phyloP scores from a whole-genome alignment of 169 alveolate genomes.

The Plasmodium adleri region DNA sequence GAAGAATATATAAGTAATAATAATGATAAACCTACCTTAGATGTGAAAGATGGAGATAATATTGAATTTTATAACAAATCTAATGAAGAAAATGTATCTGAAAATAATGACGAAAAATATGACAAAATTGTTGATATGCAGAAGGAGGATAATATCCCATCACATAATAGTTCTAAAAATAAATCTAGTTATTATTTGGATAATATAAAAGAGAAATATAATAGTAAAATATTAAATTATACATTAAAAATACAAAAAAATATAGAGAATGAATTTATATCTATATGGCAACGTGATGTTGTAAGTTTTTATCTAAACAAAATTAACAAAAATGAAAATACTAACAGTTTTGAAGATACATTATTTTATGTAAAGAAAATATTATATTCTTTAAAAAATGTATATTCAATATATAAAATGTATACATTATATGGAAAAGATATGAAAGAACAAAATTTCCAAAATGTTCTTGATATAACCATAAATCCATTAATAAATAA shows the following conservation, averaged over 20 bases:
- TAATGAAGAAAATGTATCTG: background rate
- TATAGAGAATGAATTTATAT: conserved; percentile 59
- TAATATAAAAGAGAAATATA: conserved; percentile 25
- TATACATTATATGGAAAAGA: conserved; percentile 7
- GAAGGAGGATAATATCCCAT: background rate
- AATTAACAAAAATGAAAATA: conserved; percentile 28
- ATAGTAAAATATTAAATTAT: conserved; percentile 48
- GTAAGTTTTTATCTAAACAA: conserved; percentile 55
- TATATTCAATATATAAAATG: conserved; percentile 43
- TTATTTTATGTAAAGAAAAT: conserved; percentile 44
- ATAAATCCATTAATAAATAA: conserved; percentile 74
- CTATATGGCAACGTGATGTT: conserved; percentile 71
- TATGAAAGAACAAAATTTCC: conserved; percentile 53
- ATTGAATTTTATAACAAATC: background rate
- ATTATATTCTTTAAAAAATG: conserved; percentile 45
- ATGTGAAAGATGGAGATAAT: background rate
- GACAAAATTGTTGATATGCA: background rate
- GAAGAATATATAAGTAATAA: no score
- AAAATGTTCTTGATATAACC: conserved; percentile 71
- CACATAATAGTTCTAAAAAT: background rate
- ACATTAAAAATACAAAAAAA: conserved; percentile 54
- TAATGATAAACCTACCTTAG: background rate
- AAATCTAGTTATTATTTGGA: no score
- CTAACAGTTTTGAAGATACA: conserved; percentile 37
- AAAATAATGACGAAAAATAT: background rate